Evolutionary conservation across 306 rosid species (phyloP), one percentile per base, ranked within the genome.

Genomic region (Glycine soja): DNA sequence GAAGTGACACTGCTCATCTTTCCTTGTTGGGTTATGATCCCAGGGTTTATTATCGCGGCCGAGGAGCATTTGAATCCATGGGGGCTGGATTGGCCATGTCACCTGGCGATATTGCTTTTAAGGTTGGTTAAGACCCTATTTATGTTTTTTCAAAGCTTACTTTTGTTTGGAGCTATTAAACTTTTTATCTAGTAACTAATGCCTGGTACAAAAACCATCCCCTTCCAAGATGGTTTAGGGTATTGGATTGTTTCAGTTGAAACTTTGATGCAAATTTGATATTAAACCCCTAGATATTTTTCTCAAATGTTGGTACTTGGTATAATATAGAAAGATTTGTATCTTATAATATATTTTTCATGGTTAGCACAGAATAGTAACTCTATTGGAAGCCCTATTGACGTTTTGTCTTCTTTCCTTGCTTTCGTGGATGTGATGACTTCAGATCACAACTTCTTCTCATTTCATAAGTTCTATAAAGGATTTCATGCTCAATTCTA

Each of bases 81-180:
- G 99, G 99, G 43, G 99, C 98, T 53, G 99, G 99, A 74, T 86
- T 95, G 85, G 99, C 94, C 67, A 95, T 95, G 98, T 93, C 92
- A 63, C 99, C 99, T 19, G 99, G 97, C 70, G 98, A 95, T 85
- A 95, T 95, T 83, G 99, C 99, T 76, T 95, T 91, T 73, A 95
- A 93, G 94, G 99, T 91, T 53, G 63, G 86, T 78, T 34, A 47
- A 34, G 9, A 62, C 30, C 30, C 30, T 24, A 24, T 72, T 57
- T 38, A 79, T 51, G 52, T 8, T 24, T 38, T 6, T 34, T 47
- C 15, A 11, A 43, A 42, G 72, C 67, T 14, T 69, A 8, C 6
- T 78, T 63, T 67, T 82, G 64, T 42, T 68, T 52, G 19, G 40
- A 61, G 80, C 40, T 8, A 10, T 64, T 46, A 45, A 14, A 65